Evolutionary conservation across 2,329 filamentous ascomycete species (phyloP), one percentile per base, ranked within the genome.

Genomic region (Talaromyces funiculosus): DNA sequence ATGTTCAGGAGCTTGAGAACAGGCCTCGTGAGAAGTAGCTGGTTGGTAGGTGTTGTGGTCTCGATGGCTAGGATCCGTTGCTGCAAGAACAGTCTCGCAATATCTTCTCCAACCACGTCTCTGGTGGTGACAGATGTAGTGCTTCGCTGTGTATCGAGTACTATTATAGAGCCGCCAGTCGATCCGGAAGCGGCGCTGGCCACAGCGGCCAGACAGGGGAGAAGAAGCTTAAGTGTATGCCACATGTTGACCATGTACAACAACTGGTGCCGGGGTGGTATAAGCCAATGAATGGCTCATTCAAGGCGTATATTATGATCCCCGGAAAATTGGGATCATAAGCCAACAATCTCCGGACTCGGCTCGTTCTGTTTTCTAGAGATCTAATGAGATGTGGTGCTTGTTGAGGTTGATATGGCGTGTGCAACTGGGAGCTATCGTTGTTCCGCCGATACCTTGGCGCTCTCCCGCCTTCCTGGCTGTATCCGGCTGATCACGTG

Each of bases 1-100:
- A 76, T 75, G 68, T 85, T 84, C 68, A 91, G 77, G 65, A 84
- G 75, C 53, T 78, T 75, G 40, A 90, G 73, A 8, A 82, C 80
- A 38, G 75, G 74, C 43, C 83, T 79, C 61, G 81, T 76, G 53
- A 72, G 69, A 42, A 64, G 65, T 26, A 71, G 69, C 35, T 77
- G 65, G 31, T 67, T 59, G 12, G 20, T 12, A 40, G 33, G 31
- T 26, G 57, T 49, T 75, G 79, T 56, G 80, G 75, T 66, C 78
- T 81, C 69, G 74, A 78, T 67, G 77, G 76, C 65, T 77, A 78
- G 65, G 80, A 78, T 64, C 78, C 81, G 68, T 78, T 78, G 67
- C 78, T 75, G 70, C 57, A 79, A 62, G 53, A 79, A 68, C n/a
- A 71, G 67, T 54, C 67, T 72, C 26, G 75, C 75, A 20, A 71